Conservation (phyloP, 495 filamentous ascomycete species). For the Lasiosphaeria ovina region DNA sequence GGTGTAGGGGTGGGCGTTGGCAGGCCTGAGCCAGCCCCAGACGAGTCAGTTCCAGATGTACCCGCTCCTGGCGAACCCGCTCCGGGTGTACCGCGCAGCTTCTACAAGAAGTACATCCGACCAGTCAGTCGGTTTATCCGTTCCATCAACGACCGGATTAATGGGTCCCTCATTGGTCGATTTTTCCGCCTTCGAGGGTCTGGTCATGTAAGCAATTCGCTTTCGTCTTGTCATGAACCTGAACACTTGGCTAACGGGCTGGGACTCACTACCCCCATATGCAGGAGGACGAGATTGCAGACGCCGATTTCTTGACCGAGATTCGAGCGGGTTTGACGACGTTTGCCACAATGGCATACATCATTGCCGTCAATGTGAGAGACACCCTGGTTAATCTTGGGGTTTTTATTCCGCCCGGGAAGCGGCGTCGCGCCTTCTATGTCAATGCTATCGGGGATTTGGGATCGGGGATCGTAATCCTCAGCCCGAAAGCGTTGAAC, state of each 20-base stretch:
- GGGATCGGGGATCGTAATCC: too few relatives aligned
- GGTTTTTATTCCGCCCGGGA: too few relatives aligned
- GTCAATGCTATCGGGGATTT: too few relatives aligned
- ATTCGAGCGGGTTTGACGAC: constrained; percentile 79
- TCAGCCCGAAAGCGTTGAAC: too few relatives aligned
- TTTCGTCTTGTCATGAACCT: neutral
- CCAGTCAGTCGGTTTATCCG: neutral
- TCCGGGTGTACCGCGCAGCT: neutral
- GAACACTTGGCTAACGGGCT: neutral
- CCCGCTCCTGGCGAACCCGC: neutral
- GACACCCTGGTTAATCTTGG: constrained; percentile 11
- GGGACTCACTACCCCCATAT: constrained; percentile 3
- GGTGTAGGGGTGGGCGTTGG: too few relatives aligned
- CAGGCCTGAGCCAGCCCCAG: neutral
- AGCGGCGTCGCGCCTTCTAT: too few relatives aligned
- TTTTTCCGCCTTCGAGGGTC: constrained; percentile 70
- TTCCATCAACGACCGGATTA: constrained; percentile 24
- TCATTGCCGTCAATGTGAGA: constrained; percentile 59
- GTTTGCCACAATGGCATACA: constrained; percentile 84
- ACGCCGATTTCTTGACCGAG: constrained; percentile 70
- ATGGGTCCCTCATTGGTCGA: constrained; percentile 56
- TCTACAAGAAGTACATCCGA: constrained; percentile 1
- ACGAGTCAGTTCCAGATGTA: constrained; percentile 5
- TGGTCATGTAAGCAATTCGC: constrained; percentile 56
- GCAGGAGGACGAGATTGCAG: constrained; percentile 57